Percentiles rank a stretch among this genome's conserved stretches.
Evolutionary conservation across 169 alveolate genomes (phyloP).

Genomic region (Amoebophrya sp.): DNA sequence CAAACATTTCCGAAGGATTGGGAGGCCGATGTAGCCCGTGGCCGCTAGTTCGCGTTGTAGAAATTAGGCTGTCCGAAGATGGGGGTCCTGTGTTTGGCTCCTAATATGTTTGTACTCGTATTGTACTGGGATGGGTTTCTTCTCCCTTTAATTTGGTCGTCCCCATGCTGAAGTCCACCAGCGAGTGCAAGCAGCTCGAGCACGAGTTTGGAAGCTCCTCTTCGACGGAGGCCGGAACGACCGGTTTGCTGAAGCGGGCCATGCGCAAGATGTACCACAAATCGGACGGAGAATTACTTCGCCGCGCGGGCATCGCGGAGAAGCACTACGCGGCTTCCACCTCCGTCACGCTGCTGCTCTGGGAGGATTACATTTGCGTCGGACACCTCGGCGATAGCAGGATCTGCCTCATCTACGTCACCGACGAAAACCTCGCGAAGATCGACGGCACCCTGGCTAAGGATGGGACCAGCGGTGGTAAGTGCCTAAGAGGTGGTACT

Average conservation of each 20-base stretch:
- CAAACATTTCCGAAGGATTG: too few species aligned
- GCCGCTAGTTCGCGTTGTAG: too few species aligned
- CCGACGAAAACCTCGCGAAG: too few species aligned
- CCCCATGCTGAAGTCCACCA: slow-evolving; percentile 39
- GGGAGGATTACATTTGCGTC: slow-evolving; percentile 34
- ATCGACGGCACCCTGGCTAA: too few species aligned
- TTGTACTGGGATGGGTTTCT: too few species aligned
- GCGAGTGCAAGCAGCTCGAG: slow-evolving; percentile 35
- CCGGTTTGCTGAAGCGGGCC: slow-evolving; percentile 24
- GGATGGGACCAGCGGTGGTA: too few species aligned
- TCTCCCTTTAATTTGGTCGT: slow-evolving; percentile 36
- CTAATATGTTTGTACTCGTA: too few species aligned
- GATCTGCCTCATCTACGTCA: too few species aligned
- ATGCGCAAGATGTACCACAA: slow-evolving; percentile 33
- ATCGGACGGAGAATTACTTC: slow-evolving; percentile 45
- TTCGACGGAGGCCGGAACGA: slow-evolving; percentile 11
- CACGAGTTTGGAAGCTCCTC: background rate
- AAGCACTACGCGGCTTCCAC: slow-evolving; percentile 52
- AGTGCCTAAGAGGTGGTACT: too few species aligned
- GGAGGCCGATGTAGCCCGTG: too few species aligned
- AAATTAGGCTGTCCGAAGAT: too few species aligned
- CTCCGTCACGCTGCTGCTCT: slow-evolving; percentile 44
- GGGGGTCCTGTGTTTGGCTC: too few species aligned
- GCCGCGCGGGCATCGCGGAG: slow-evolving; percentile 30
- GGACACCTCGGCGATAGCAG: slow-evolving; percentile 39